Conservation (phyloP, 345 rosid genomes). For the Hypericum perforatum region DNA sequence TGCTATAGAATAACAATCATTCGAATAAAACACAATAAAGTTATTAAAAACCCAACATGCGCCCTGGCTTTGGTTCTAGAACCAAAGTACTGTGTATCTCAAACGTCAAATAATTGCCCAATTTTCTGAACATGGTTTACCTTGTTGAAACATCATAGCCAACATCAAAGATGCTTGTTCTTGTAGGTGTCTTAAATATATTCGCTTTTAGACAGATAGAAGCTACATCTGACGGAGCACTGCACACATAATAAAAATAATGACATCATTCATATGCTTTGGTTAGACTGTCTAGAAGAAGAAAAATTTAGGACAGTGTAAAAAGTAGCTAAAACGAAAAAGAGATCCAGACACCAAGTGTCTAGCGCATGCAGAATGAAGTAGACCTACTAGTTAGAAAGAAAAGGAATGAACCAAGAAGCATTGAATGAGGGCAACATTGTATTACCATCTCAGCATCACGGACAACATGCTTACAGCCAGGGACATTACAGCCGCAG, state of each 20-base stretch:
- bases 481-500: constrained; percentile 64
- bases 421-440: not conserved
- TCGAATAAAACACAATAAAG: too few relatives aligned
- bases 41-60: too few relatives aligned
- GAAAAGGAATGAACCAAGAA: not conserved
- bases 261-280: not conserved
- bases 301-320: not conserved
- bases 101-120: not conserved
- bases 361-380: not conserved
- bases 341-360: not conserved
- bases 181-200: constrained; percentile 55
- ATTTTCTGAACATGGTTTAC: constrained; percentile 22
- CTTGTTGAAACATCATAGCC: constrained; percentile 47
- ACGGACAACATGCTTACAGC: constrained; percentile 60
- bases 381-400: constrained; percentile 2
- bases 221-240: constrained; percentile 65
- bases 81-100: too few relatives aligned
- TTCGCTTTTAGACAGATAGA: constrained; percentile 45
- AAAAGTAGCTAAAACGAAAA: not conserved
- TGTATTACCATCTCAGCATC: constrained; percentile 62
- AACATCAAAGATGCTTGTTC: constrained; percentile 30
- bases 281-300: not conserved
- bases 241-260: constrained; percentile 20
- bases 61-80: too few relatives aligned
- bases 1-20: too few relatives aligned